These are phyloP conservation scores for Kandelia obovata DNA, from an alignment of 345 rosid genomes.

Conservation along the genomic window DNA sequence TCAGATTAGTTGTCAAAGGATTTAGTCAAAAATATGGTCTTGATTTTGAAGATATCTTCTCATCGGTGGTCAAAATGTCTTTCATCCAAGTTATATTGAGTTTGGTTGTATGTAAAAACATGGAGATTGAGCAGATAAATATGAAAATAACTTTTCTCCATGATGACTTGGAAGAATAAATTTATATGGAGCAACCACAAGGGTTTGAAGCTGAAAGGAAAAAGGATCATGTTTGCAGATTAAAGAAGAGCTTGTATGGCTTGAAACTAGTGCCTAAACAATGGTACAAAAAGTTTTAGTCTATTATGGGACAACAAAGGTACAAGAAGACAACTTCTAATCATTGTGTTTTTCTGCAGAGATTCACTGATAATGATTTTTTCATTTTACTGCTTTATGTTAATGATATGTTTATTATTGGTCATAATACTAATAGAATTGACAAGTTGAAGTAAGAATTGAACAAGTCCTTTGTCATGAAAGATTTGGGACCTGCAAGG, in stretches of 20 bases:
- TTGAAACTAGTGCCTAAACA: not conserved
- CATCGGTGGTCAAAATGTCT: not conserved
- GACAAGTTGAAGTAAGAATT: not conserved
- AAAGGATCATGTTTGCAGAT: not conserved
- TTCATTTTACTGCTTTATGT: not conserved
- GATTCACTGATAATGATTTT: not conserved
- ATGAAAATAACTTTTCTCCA: not conserved
- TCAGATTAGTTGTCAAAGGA: not conserved
- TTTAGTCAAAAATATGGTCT: not conserved
- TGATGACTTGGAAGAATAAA: not conserved
- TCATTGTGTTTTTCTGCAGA: not conserved
- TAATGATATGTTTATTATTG: not conserved
- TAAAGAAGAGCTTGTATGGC: not conserved
- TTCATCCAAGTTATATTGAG: not conserved
- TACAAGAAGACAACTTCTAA: not conserved
- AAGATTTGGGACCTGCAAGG: not conserved
- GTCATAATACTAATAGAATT: not conserved
- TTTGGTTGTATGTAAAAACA: not conserved
- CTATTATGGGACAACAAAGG: not conserved
- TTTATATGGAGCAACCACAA: not conserved
- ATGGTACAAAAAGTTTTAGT: no score
- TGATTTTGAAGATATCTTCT: not conserved
- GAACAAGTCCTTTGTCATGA: not conserved
- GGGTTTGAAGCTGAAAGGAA: not conserved
- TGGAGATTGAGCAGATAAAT: not conserved